phyloP scores from a whole-genome alignment of 306 rosid species.

The Oemleria cerasiformis region DNA sequence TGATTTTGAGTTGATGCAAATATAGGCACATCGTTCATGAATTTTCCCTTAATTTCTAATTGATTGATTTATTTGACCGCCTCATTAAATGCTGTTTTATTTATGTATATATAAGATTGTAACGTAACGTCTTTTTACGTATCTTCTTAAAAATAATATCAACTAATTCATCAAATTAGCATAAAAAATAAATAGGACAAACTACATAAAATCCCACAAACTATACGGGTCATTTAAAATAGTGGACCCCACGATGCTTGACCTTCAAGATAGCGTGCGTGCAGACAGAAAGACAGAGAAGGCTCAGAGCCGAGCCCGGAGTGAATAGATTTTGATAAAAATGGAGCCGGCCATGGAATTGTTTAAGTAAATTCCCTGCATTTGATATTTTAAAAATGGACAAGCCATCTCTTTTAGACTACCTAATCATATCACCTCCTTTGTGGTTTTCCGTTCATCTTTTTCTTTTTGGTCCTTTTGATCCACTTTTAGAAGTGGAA shows the following conservation, averaged over 20 bases:
- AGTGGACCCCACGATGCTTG: constrained; percentile 33
- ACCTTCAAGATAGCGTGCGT: background rate
- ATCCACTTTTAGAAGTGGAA: background rate
- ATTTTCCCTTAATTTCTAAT: too few species aligned
- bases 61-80: too few species aligned
- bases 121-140: too few species aligned
- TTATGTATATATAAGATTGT: too few species aligned
- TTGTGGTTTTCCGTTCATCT: background rate
- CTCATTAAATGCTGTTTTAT: too few species aligned
- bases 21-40: too few species aligned
- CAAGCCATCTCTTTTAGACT: constrained; percentile 29
- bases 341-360: constrained; percentile 35
- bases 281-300: too few species aligned
- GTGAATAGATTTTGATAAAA: background rate
- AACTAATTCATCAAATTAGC: background rate
- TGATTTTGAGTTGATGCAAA: too few species aligned
- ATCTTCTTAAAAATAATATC: too few species aligned
- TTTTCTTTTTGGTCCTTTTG: background rate
- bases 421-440: background rate
- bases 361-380: constrained; percentile 18
- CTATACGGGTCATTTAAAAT: too few species aligned
- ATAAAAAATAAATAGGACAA: too few species aligned
- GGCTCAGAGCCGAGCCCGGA: background rate
- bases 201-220: too few species aligned
- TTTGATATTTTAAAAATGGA: background rate